Percentiles rank a stretch among this genome's conserved stretches.
These are phyloP conservation scores for Nyctanthes arbortristis DNA, from an alignment of 257 asterid species.

Conservation along the genomic window DNA sequence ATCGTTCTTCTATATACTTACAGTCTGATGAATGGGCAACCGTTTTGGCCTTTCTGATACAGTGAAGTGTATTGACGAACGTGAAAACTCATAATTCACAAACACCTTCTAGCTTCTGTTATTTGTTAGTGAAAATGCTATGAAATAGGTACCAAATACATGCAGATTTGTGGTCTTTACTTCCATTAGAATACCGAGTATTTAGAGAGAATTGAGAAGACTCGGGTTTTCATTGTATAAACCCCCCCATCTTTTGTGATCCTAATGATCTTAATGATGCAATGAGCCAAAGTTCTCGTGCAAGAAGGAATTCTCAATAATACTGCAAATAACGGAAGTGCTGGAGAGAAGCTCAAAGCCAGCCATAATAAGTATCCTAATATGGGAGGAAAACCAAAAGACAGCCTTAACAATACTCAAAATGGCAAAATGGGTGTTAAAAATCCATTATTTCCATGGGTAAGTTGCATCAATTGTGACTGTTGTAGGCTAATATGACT, in stretches of 20 bases:
- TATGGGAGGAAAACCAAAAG: neutral
- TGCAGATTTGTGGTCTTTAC: neutral
- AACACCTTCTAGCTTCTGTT: neutral
- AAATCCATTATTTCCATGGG: neutral
- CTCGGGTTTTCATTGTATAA: neutral
- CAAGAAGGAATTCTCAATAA: neutral
- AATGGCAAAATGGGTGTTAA: neutral
- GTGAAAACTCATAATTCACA: neutral
- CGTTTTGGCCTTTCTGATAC: neutral
- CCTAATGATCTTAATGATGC: neutral
- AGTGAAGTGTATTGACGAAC: neutral
- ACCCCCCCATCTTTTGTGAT: neutral
- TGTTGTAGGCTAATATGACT: slow-evolving; percentile 3
- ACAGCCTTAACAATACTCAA: neutral
- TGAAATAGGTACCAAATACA: neutral
- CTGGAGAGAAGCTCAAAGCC: neutral
- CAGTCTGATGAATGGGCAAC: neutral
- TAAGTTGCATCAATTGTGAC: neutral
- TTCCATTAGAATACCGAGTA: neutral
- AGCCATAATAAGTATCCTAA: neutral
- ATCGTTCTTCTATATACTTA: neutral
- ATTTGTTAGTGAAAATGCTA: neutral
- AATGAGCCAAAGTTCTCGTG: neutral
- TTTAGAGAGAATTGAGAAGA: neutral
- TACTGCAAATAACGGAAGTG: neutral